These are phyloP conservation scores for Cercospora berteroae DNA, from an alignment of 2,329 filamentous ascomycete species.

Conservation along the genomic window DNA sequence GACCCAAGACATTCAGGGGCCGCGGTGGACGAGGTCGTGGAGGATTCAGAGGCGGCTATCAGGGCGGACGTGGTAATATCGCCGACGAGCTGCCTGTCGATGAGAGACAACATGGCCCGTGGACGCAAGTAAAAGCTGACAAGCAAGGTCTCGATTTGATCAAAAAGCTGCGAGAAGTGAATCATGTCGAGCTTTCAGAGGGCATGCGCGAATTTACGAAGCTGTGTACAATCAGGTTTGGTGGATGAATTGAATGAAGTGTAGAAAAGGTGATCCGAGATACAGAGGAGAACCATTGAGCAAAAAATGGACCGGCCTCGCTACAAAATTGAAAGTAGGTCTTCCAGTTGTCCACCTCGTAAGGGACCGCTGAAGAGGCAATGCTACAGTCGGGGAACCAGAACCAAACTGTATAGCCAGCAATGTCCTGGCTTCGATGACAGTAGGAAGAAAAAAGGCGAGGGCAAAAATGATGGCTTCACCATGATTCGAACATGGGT, in stretches of 20 bases:
- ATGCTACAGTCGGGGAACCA: too few species aligned
- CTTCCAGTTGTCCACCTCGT: too few species aligned
- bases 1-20: conserved; percentile 20
- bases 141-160: conserved; percentile 35
- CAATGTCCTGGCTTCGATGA: too few species aligned
- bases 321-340: neutral
- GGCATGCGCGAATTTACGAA: conserved; percentile 46
- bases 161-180: conserved; percentile 32
- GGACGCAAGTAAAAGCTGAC: conserved; percentile 41
- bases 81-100: conserved; percentile 8
- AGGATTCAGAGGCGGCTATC: neutral
- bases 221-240: conserved; percentile 45
- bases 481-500: neutral
- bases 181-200: conserved; percentile 38
- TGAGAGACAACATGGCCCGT: conserved; percentile 34
- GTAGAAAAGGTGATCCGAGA: neutral
- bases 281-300: neutral
- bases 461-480: too few species aligned
- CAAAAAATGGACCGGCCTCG: neutral
- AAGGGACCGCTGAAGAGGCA: too few species aligned
- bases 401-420: too few species aligned
- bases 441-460: too few species aligned
- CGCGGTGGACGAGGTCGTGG: conserved; percentile 20
- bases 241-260: conserved; percentile 4
- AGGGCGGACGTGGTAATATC: neutral